These are phyloP conservation scores for Zymoseptoria crescenta DNA, from an alignment of 2,329 filamentous ascomycete genomes.

Conservation along the genomic window DNA sequence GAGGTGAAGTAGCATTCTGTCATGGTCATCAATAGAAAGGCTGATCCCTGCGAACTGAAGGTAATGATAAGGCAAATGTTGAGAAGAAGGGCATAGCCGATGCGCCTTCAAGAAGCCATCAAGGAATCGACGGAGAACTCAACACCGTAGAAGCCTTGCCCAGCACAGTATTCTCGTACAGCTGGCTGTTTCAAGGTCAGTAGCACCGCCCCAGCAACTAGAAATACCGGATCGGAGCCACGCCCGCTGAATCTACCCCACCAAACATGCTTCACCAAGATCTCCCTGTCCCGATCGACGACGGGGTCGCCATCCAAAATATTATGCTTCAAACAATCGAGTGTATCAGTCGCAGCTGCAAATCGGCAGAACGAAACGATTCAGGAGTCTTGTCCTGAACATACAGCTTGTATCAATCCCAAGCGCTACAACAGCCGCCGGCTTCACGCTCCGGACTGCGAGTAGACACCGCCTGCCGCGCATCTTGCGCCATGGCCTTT, in stretches of 20 bases:
- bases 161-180: background rate
- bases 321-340: background rate
- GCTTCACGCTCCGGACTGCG: background rate
- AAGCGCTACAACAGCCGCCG: background rate
- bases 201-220: background rate
- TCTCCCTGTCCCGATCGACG: background rate
- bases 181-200: background rate
- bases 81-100: background rate
- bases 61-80: background rate
- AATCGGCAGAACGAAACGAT: background rate
- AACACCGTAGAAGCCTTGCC: background rate
- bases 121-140: background rate
- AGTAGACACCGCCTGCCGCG: conserved; percentile 2
- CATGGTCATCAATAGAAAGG: background rate
- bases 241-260: background rate
- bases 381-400: background rate
- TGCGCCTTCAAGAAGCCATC: background rate
- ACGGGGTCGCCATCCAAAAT: background rate
- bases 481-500: conserved; percentile 53
- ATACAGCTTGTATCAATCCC: background rate
- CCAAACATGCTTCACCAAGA: background rate
- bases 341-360: background rate
- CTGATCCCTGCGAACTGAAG: background rate
- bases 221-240: background rate
- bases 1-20: conserved; percentile 8